phyloP scores from a whole-genome alignment of 306 rosid species.

The Oxytropis ochrocephala region DNA sequence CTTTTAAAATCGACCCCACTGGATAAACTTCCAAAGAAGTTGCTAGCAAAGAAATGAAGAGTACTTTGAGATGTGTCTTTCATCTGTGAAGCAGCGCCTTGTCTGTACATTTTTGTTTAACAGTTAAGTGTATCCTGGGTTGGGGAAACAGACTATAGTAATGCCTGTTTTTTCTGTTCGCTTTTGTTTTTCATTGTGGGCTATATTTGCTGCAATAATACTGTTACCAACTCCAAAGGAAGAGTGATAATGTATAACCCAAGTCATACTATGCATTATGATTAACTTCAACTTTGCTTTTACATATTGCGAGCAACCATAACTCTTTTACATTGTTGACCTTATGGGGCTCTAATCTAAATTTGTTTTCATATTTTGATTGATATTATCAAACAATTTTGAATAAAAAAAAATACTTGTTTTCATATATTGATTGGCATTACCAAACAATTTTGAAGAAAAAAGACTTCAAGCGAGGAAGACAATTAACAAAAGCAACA shows the following conservation, averaged over 20 bases:
- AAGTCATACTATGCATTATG: background rate
- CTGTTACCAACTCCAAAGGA: constrained; percentile 8
- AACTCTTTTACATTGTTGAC: too few species aligned
- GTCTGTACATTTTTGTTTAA: constrained; percentile 13
- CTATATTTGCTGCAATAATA: constrained; percentile 6
- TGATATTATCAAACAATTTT: too few species aligned
- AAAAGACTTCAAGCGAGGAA: too few species aligned
- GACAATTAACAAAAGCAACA: too few species aligned
- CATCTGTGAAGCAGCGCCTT: background rate
- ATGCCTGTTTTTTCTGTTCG: constrained; percentile 1
- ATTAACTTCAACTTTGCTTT: background rate
- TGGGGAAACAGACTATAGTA: background rate
- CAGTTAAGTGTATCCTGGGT: constrained; percentile 6
- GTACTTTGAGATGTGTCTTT: background rate
- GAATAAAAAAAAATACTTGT: too few species aligned
- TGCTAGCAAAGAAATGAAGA: constrained; percentile 65
- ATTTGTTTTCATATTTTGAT: too few species aligned
- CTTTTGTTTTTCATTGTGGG: background rate
- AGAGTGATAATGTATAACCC: constrained; percentile 21
- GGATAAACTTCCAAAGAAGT: constrained; percentile 78
- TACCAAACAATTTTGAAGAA: too few species aligned
- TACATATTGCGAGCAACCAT: background rate
- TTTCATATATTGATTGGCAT: too few species aligned
- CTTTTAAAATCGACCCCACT: constrained; percentile 68
- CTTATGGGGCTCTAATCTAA: too few species aligned